phyloP scores from a whole-genome alignment of 305 asterid genomes.

The Fraxinus albicans region DNA sequence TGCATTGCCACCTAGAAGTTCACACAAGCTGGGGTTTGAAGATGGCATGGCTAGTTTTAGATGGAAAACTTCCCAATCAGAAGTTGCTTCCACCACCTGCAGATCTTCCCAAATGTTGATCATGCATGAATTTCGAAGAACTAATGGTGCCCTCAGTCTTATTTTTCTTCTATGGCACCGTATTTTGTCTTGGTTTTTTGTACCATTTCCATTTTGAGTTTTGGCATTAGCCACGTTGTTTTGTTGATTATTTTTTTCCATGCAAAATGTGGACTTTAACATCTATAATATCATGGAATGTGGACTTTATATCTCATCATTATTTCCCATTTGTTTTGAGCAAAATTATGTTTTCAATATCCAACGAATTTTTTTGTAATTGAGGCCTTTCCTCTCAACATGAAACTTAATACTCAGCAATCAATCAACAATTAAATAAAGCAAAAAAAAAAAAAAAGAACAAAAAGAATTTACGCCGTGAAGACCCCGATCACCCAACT shows the following conservation, averaged over 20 bases:
- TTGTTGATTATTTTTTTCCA: not conserved
- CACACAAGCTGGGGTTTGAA: slow-evolving; percentile 73
- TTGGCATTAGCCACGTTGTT: slow-evolving; percentile 1
- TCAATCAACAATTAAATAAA: no score
- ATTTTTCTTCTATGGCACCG: not conserved
- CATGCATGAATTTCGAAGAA: not conserved
- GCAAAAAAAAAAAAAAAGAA: no score
- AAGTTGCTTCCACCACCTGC: slow-evolving; percentile 62
- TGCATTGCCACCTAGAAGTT: slow-evolving; percentile 69
- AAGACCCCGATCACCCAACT: no score
- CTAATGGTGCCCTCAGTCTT: not conserved
- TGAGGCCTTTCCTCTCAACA: no score
- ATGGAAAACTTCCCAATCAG: slow-evolving; percentile 56
- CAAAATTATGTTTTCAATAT: not conserved
- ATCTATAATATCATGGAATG: not conserved
- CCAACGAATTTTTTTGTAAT: not conserved
- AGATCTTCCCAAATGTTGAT: slow-evolving; percentile 61
- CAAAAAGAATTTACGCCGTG: no score
- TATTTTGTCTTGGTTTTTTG: not conserved
- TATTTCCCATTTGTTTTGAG: not conserved
- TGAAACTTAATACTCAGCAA: no score
- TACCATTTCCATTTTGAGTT: slow-evolving; percentile 4
- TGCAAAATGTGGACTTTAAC: not conserved
- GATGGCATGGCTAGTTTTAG: slow-evolving; percentile 73
- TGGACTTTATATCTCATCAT: not conserved